phyloP scores from a whole-genome alignment of 805 yeast species.

The Candida pini region DNA sequence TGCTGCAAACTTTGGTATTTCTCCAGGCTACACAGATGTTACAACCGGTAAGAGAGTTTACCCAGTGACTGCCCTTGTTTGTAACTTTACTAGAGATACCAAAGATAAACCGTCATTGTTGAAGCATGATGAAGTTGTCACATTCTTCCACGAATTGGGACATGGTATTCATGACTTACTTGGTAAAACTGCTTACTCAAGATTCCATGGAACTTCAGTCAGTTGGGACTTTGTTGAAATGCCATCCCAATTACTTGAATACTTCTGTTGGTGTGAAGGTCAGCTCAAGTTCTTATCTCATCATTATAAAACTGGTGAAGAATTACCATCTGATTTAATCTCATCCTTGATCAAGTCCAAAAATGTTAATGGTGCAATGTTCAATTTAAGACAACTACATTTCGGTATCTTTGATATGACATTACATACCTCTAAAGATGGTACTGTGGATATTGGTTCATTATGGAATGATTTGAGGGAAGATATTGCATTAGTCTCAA shows the following conservation, averaged over 20 bases:
- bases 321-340: conserved; percentile 51
- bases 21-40: conserved; percentile 49
- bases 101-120: conserved; percentile 65
- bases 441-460: conserved; percentile 45
- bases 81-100: conserved; percentile 78
- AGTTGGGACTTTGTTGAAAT: conserved; percentile 88
- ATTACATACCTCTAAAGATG: conserved; percentile 47
- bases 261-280: conserved; percentile 75
- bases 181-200: conserved; percentile 56
- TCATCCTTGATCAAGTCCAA: conserved; percentile 57
- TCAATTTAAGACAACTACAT: conserved; percentile 68
- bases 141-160: conserved; percentile 86
- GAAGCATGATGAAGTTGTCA: conserved; percentile 72
- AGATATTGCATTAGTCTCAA: conserved; percentile 52
- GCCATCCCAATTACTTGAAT: conserved; percentile 86
- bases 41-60: conserved; percentile 43
- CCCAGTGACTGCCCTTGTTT: conserved; percentile 75
- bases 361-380: conserved; percentile 71
- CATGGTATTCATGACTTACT: conserved; percentile 81
- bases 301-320: conserved; percentile 55
- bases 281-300: conserved; percentile 55
- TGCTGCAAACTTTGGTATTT: conserved; percentile 75
- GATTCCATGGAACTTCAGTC: conserved; percentile 74
- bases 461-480: conserved; percentile 65
- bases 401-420: conserved; percentile 75